Evolutionary conservation across 2,329 filamentous ascomycete genomes (phyloP), one percentile per base, ranked within the genome.

Genomic region (Nemania sp.): DNA sequence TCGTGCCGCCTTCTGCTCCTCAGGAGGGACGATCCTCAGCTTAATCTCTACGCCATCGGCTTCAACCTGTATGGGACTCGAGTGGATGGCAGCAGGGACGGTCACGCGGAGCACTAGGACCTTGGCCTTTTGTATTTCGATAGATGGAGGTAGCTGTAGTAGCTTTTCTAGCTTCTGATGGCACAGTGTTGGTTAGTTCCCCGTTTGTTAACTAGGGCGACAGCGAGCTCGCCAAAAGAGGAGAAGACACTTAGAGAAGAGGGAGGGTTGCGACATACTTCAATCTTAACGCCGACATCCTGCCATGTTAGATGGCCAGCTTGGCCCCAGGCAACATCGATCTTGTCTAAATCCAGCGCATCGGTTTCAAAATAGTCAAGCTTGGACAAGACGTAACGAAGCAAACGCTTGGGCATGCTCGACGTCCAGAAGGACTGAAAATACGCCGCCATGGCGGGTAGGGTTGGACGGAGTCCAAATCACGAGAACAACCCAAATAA

Each of bases 311-410:
- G 81, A 1, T 89, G 87, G 34, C 88, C 94, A 61, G 87, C 86
- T 70, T 87, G 86, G 28, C 94, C 94, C 73, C 90, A 83, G 40
- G 86, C 86, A 62, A 97, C 83, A 64, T 95, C 91, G 59, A 97
- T 75, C 62, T 91, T 90, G 61, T 94, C 91, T 57, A 94, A 80
- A 66, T 97, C 89, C 62, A 97, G 77, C 11, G 89, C 86, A 68
- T 95, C 88, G 52, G 90, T 89, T 67, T 97, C 94, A 55, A 99
- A 83, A 50, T 97, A 80, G 64, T 96, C 91, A 54, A 96, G 80
- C 53, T 87, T 86, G 20, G 88, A 88, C 36, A 99, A 78, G 44
- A 87, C 90, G 76, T 94, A 96, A 63, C 90, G 87, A 61, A 97
- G 81, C 65, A 97, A 80, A 71, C 88, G 86, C 80, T 94, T 96